Percentiles rank a stretch among this genome's conserved stretches.
These are phyloP conservation scores for Cicer chorassanicum DNA, from an alignment of 306 rosid species.

Conservation along the genomic window DNA sequence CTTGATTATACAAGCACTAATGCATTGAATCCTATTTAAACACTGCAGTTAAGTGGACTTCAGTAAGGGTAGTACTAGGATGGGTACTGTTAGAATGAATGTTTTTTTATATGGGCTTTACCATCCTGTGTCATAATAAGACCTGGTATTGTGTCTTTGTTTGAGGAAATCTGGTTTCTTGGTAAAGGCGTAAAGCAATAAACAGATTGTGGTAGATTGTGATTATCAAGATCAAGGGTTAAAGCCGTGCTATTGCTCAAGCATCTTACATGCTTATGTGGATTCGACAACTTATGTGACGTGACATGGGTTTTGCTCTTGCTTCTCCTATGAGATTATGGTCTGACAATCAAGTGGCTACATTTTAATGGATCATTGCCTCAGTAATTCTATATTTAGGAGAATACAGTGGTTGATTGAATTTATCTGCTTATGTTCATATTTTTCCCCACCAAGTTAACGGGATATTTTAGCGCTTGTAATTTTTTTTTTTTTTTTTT, in stretches of 20 bases:
- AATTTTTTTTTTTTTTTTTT: slow-evolving; percentile 21
- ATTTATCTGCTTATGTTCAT: slow-evolving; percentile 21
- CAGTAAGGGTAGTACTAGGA: background rate
- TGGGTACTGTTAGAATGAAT: background rate
- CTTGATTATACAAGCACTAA: slow-evolving; percentile 3
- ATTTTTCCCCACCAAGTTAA: slow-evolving; percentile 20
- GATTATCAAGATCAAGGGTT: background rate
- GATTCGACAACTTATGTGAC: slow-evolving; percentile 3
- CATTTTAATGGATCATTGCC: slow-evolving; percentile 4
- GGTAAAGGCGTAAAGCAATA: background rate
- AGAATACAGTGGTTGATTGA: slow-evolving; percentile 26
- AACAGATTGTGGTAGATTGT: background rate
- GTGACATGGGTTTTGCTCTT: background rate
- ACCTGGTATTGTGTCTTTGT: background rate
- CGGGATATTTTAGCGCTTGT: slow-evolving; percentile 20
- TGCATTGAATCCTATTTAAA: slow-evolving; percentile 7
- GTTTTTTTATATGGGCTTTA: background rate
- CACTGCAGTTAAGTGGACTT: background rate
- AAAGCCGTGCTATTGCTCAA: slow-evolving; percentile 2
- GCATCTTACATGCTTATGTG: background rate
- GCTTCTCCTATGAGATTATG: slow-evolving; percentile 6
- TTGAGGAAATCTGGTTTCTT: background rate
- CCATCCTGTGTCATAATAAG: background rate
- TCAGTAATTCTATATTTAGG: slow-evolving; percentile 24
- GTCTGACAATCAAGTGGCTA: background rate